phyloP scores from a whole-genome alignment of 495 filamentous ascomycete genomes.

The Penicillium manginii region DNA sequence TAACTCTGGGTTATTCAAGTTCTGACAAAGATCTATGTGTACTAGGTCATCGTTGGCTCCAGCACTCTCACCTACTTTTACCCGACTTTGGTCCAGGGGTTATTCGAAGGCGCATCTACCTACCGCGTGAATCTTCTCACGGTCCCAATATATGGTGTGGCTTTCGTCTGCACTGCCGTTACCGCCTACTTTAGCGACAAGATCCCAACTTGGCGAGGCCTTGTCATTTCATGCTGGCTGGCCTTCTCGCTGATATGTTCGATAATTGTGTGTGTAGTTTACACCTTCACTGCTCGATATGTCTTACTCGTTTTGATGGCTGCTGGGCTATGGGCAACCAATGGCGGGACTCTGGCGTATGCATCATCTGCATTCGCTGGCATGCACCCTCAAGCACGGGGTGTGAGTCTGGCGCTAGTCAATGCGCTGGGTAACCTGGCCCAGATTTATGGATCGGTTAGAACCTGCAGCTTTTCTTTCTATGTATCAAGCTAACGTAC shows the following conservation, averaged over 20 bases:
- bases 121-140: conserved; percentile 41
- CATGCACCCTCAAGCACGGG: conserved; percentile 37
- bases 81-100: conserved; percentile 50
- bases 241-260: conserved; percentile 42
- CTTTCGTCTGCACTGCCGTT: conserved; percentile 41
- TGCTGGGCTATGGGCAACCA: conserved; percentile 51
- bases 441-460: conserved; percentile 51
- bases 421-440: conserved; percentile 55
- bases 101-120: conserved; percentile 47
- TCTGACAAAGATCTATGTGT: background rate
- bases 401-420: conserved; percentile 51
- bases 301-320: conserved; percentile 56
- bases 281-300: conserved; percentile 52
- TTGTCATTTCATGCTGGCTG: conserved; percentile 42
- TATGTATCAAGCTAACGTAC: background rate
- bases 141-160: conserved; percentile 46
- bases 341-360: conserved; percentile 48
- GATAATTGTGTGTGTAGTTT: conserved; percentile 46
- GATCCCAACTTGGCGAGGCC: conserved; percentile 31
- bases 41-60: conserved; percentile 40
- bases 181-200: conserved; percentile 40
- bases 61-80: conserved; percentile 56
- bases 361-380: conserved; percentile 45
- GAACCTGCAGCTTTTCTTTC: background rate
- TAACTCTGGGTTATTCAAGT: background rate